Base-by-base conservation (phyloP, 1,284 basidiomycete species). In the Fomitopsis betulina region DNA sequence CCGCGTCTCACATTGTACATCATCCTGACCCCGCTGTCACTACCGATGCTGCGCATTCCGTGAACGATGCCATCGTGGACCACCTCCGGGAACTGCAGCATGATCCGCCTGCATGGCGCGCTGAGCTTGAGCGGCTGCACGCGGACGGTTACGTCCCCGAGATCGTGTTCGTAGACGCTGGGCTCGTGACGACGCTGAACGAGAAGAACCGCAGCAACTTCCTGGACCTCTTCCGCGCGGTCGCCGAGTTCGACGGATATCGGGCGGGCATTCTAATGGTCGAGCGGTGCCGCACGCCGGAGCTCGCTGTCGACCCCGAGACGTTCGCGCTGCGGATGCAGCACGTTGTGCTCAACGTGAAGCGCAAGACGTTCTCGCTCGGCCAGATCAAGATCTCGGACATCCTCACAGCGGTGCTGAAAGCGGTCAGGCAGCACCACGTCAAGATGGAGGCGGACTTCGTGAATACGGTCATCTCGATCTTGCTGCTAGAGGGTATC, bases 391-490 rank as follows among this genome's bases (percentile, higher is more conserved):
- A 94, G 74, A 97, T 99, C 59, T 91, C 91, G 30, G 96, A 99
- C 71, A 86, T 99, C 63, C 78, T 98, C 42, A 89, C 84, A 6
- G 90, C 96, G 63, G 96, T 98, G 8, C 76, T 99, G 47, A 85
- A 78, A 65, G 87, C 89, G n/a, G 95, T 99, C 1, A 77, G 95
- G 54, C 81, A 86, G 63, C 96, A 98, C 72, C 97, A 98, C 70
- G 97, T 99, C 65, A 98, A 96, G 80, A 92, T 99, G 87, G 96
- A 99, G 75, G 94, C 90, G 13, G 97, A 99, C 72, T 99, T 99
- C 70, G 88, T 99, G 67, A 98, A 99, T 72, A 99, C 97, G 0
- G 94, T 99, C 54, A 91, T 99, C 61, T 93, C 91, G 9, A 94
- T 98, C 58, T 74, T 99, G 58, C 72, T 99, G 55, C 76, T 99